These are phyloP conservation scores for Phoenix dactylifera DNA, from an alignment of 176 grass and related monocot species.

Conservation along the genomic window DNA sequence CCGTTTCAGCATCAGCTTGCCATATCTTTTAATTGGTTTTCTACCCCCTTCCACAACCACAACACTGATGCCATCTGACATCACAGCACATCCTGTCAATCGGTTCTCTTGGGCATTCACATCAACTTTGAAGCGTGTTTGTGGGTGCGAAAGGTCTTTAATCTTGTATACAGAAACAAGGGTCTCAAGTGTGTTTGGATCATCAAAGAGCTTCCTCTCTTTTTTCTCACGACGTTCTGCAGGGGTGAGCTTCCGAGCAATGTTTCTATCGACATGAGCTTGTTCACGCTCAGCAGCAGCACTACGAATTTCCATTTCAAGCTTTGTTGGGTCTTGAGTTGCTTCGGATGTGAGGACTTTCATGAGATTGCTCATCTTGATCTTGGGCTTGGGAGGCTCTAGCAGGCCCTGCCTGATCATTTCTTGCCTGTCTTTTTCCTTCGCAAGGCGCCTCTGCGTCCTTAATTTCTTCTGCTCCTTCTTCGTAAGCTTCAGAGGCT, in stretches of 20 bases:
- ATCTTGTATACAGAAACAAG: slow-evolving; percentile 84
- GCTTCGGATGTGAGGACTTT: slow-evolving; percentile 83
- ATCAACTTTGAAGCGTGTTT: slow-evolving; percentile 87
- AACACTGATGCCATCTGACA: slow-evolving; percentile 71
- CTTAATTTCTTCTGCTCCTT: slow-evolving; percentile 98
- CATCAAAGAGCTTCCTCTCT: slow-evolving; percentile 84
- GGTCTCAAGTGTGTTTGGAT: slow-evolving; percentile 55
- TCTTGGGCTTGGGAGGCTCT: slow-evolving; percentile 92
- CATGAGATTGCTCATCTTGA: slow-evolving; percentile 99
- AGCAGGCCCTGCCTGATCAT: slow-evolving; percentile 98
- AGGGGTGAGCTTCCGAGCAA: slow-evolving; percentile 86
- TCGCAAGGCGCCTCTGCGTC: slow-evolving; percentile 89
- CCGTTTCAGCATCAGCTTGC: slow-evolving; percentile 79
- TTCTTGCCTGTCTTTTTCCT: slow-evolving; percentile 96
- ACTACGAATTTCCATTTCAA: slow-evolving; percentile 87
- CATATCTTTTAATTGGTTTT: slow-evolving; percentile 92
- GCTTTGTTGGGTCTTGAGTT: slow-evolving; percentile 81
- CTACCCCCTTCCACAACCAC: slow-evolving; percentile 93
- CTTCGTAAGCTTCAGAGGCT: slow-evolving; percentile 88
- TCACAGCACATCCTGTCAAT: slow-evolving; percentile 65
- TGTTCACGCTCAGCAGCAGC: slow-evolving; percentile 95
- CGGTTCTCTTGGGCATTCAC: slow-evolving; percentile 89
- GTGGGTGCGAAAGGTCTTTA: slow-evolving; percentile 67
- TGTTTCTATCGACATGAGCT: slow-evolving; percentile 87
- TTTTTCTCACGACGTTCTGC: slow-evolving; percentile 81